Evolutionary conservation across 2,329 filamentous ascomycete species (phyloP).

Genomic region (Calonectria ilicicola): DNA sequence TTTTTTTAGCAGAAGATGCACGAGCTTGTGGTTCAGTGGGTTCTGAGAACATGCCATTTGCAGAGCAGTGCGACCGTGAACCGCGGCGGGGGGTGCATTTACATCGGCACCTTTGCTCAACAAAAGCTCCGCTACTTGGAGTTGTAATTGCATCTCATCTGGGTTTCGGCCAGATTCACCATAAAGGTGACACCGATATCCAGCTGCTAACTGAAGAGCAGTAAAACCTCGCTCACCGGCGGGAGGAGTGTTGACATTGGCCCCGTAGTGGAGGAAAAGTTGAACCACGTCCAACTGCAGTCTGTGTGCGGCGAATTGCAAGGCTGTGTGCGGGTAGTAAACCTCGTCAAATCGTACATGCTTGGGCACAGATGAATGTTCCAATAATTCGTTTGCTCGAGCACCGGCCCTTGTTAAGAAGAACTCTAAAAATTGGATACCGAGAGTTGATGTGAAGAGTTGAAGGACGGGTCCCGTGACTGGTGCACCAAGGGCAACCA

Average conservation of each 20-base stretch:
- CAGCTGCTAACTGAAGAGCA: not conserved
- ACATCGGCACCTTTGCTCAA: conserved; percentile 32
- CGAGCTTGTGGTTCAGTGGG: not conserved
- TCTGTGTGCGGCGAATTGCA: not conserved
- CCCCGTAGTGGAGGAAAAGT: not conserved
- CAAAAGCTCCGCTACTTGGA: not conserved
- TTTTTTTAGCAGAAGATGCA: not conserved
- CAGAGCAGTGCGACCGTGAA: conserved; percentile 25
- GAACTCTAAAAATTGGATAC: not conserved
- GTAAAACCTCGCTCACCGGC: not conserved
- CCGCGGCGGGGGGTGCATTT: not conserved
- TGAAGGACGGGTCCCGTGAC: not conserved
- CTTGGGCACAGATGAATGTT: not conserved
- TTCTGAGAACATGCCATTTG: conserved; percentile 30
- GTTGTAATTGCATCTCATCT: not conserved
- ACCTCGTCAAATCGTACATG: not conserved
- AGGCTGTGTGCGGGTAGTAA: not conserved
- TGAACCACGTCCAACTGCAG: not conserved
- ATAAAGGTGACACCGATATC: not conserved
- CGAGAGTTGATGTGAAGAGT: too few relatives aligned
- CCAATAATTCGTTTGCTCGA: not conserved
- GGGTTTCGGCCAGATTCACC: not conserved
- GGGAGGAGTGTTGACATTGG: not conserved
- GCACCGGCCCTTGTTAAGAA: not conserved
- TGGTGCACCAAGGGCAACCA: not conserved